A percentile compares a stretch with the other conserved stretches of the same genome.
Conservation (phyloP, 1,284 basidiomycete species). For the Heterobasidion occidentale region DNA sequence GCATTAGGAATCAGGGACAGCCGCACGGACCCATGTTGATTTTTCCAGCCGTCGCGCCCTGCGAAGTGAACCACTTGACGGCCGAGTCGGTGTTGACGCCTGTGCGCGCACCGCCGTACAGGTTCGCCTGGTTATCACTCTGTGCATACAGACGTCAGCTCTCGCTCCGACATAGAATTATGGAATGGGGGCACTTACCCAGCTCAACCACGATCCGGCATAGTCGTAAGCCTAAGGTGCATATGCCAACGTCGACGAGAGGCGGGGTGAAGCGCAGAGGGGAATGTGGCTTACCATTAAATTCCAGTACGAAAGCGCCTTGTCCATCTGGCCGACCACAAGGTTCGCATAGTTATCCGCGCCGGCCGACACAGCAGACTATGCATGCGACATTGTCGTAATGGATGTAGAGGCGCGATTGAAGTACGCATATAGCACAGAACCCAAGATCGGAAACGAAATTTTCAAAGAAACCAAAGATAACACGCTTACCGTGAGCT, state of each 20-base stretch:
- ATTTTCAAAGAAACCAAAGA: neutral
- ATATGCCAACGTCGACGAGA: neutral
- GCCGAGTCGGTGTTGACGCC: conserved; percentile 67
- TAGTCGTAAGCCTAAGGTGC: conserved; percentile 65
- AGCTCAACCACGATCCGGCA: conserved; percentile 61
- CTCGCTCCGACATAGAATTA: neutral
- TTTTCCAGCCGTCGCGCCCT: conserved; percentile 69
- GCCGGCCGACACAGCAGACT: conserved; percentile 55
- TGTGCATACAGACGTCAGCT: conserved; percentile 11
- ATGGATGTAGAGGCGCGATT: neutral
- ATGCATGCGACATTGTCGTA: neutral
- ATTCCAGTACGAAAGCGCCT: conserved; percentile 79
- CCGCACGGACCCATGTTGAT: conserved; percentile 61
- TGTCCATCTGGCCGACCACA: conserved; percentile 67
- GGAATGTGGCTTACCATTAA: conserved; percentile 57
- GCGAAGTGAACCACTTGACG: conserved; percentile 53
- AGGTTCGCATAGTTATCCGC: conserved; percentile 59
- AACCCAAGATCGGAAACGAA: no score
- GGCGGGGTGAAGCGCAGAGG: no score
- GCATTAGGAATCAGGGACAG: no score
- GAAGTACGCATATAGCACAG: no score
- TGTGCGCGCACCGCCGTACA: conserved; percentile 61
- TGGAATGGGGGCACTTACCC: conserved; percentile 16
- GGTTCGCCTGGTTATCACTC: conserved; percentile 77
- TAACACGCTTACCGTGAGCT: conserved; percentile 35